Conservation (phyloP, 148 eudicot genomes). For the Rhododendron molle region DNA sequence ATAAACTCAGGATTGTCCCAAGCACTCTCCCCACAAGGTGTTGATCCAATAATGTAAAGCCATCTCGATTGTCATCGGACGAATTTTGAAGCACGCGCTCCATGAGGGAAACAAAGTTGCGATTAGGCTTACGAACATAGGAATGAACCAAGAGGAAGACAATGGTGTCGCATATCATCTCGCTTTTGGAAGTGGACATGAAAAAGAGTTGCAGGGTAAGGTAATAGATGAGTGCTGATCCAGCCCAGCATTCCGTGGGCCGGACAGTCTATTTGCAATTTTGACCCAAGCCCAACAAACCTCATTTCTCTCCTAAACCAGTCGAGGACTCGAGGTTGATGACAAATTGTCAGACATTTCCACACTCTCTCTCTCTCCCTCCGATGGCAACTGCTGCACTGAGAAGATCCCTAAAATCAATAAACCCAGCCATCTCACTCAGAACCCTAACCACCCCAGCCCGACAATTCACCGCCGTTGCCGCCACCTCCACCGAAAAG, state of each 20-base stretch:
- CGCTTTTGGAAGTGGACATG: no score
- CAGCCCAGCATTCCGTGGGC: neutral
- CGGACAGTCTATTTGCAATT: neutral
- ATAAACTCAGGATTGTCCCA: no score
- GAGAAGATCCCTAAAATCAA: constrained; percentile 36
- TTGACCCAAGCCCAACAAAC: neutral
- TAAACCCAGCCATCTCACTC: constrained; percentile 21
- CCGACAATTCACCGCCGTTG: constrained; percentile 24
- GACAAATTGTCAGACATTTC: neutral
- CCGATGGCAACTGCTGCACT: constrained; percentile 28
- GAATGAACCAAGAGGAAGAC: no score
- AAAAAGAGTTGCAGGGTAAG: no score
- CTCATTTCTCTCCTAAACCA: neutral
- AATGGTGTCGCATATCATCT: no score
- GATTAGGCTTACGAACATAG: no score
- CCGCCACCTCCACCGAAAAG: constrained; percentile 21
- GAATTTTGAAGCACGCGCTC: no score
- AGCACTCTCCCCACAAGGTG: no score
- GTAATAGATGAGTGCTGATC: no score
- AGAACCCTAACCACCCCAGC: constrained; percentile 22
- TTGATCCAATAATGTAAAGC: no score
- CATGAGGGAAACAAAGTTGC: no score
- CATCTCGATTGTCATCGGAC: no score
- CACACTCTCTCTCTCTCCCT: neutral
- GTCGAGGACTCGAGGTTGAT: neutral